A percentile compares a stretch with the other conserved stretches of the same genome.
phyloP scores from a whole-genome alignment of 2,329 filamentous ascomycete genomes.

The Lasiodiplodia sp. region DNA sequence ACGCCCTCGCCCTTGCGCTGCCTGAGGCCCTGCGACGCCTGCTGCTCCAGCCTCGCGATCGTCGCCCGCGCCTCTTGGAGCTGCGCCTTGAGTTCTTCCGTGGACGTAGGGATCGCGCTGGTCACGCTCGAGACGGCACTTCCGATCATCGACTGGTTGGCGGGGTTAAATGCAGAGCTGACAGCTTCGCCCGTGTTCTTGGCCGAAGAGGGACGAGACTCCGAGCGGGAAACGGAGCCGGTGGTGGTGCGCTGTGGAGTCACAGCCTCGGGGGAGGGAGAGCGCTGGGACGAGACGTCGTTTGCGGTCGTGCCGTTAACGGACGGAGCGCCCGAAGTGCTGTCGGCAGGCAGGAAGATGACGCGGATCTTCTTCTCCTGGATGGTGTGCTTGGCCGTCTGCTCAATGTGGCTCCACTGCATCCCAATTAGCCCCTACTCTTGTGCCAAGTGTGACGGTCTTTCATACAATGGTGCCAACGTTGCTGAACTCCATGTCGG shows the following conservation, averaged over 20 bases:
- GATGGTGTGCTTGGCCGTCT: constrained; percentile 76
- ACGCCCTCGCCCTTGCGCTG: constrained; percentile 74
- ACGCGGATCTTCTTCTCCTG: constrained; percentile 97
- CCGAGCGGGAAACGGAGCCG: constrained; percentile 48
- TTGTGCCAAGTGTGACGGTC: constrained; percentile 14
- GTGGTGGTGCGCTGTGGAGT: constrained; percentile 52
- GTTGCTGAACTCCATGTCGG: constrained; percentile 83
- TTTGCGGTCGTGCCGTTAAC: constrained; percentile 42
- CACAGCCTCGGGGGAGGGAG: constrained; percentile 60
- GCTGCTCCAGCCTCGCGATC: constrained; percentile 71
- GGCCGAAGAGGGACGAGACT: constrained; percentile 48
- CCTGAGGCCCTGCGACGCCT: constrained; percentile 69
- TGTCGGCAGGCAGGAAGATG: constrained; percentile 75
- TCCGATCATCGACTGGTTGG: constrained; percentile 48
- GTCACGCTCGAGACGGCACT: constrained; percentile 59
- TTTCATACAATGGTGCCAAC: constrained; percentile 78
- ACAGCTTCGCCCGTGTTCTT: constrained; percentile 52
- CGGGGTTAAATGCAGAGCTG: constrained; percentile 50
- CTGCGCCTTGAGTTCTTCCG: constrained; percentile 73
- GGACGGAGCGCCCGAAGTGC: constrained; percentile 38
- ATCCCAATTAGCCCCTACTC: constrained; percentile 32
- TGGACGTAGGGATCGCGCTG: constrained; percentile 55
- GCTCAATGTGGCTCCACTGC: constrained; percentile 78
- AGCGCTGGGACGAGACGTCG: constrained; percentile 54
- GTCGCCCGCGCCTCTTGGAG: constrained; percentile 77